phyloP scores from a whole-genome alignment of 2,329 filamentous ascomycete species.

The Malbranchea cinnamomea region DNA sequence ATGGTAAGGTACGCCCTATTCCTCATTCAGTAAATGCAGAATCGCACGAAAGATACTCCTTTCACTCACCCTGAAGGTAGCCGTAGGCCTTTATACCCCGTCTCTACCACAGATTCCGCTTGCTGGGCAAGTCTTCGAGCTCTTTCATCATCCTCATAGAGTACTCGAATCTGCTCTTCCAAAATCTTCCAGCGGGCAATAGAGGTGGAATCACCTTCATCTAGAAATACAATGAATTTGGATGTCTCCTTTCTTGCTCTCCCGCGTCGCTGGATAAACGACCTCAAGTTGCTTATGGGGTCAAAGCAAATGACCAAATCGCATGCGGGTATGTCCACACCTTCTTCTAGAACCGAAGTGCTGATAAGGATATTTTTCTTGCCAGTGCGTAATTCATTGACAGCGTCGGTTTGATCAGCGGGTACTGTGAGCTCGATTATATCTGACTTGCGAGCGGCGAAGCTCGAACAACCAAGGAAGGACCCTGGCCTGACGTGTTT shows the following conservation, averaged over 20 bases:
- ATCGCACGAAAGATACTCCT: constrained; percentile 5
- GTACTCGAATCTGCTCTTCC: constrained; percentile 57
- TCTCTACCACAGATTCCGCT: constrained; percentile 35
- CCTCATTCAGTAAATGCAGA: constrained; percentile 6
- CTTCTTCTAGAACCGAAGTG: constrained; percentile 46
- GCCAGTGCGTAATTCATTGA: constrained; percentile 40
- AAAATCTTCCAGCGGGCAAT: constrained; percentile 46
- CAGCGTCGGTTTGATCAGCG: constrained; percentile 34
- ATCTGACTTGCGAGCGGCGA: constrained; percentile 27
- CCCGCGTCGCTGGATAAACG: constrained; percentile 51
- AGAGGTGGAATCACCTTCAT: constrained; percentile 18
- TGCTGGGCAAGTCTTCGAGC: constrained; percentile 28
- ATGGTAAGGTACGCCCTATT: constrained; percentile 52
- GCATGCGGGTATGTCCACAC: constrained; percentile 48
- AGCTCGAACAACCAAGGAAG: constrained; percentile 39
- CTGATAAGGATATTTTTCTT: constrained; percentile 42
- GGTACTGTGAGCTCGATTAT: constrained; percentile 36
- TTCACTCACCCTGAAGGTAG: constrained; percentile 30
- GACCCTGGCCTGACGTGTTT: constrained; percentile 27
- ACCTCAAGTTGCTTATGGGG: constrained; percentile 44
- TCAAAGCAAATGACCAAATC: constrained; percentile 52
- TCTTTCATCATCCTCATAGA: constrained; percentile 51
- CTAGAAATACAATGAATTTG: constrained; percentile 38
- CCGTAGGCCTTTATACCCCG: constrained; percentile 22
- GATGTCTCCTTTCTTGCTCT: constrained; percentile 45